Evolutionary conservation across 768 basidiomycete species (phyloP).

Genomic region (Leccinum incarnatum): DNA sequence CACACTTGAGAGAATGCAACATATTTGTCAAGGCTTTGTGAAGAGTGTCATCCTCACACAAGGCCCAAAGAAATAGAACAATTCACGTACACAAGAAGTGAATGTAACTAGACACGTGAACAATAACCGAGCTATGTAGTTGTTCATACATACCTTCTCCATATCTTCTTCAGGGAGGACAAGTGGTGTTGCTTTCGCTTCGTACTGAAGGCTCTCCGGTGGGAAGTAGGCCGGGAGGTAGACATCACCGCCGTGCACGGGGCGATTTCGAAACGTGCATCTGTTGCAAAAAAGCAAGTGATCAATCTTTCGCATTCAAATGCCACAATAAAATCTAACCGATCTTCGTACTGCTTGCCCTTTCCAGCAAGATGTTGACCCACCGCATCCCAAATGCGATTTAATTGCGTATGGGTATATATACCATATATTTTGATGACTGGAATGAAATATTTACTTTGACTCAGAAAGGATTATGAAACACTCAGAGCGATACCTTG

Average conservation of each 20-base stretch:
- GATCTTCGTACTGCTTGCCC: slow-evolving; percentile 51
- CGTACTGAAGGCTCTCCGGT: slow-evolving; percentile 27
- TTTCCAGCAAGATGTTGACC: slow-evolving; percentile 40
- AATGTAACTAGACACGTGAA: slow-evolving; percentile 44
- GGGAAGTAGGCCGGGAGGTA: slow-evolving; percentile 54
- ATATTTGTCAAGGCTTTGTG: slow-evolving; percentile 33
- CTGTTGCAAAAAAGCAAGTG: slow-evolving; percentile 23
- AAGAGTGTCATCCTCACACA: slow-evolving; percentile 42
- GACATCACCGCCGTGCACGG: slow-evolving; percentile 37
- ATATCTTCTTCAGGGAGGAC: slow-evolving; percentile 43
- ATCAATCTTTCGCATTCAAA: background rate
- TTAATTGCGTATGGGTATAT: slow-evolving; percentile 47
- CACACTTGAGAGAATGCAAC: slow-evolving; percentile 29
- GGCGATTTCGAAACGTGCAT: slow-evolving; percentile 43
- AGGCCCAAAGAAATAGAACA: background rate
- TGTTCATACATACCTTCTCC: slow-evolving; percentile 39
- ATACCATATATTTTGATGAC: slow-evolving; percentile 51
- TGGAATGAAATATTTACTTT: slow-evolving; percentile 12
- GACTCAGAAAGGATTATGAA: background rate
- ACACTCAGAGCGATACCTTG: slow-evolving; percentile 32
- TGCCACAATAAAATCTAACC: slow-evolving; percentile 33
- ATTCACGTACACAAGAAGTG: slow-evolving; percentile 52
- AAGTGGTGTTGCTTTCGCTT: slow-evolving; percentile 21
- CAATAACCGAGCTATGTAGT: background rate
- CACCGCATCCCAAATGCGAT: slow-evolving; percentile 47